Evolutionary conservation across 2,329 filamentous ascomycete genomes (phyloP).

Genomic region (Stemphylium beticola): DNA sequence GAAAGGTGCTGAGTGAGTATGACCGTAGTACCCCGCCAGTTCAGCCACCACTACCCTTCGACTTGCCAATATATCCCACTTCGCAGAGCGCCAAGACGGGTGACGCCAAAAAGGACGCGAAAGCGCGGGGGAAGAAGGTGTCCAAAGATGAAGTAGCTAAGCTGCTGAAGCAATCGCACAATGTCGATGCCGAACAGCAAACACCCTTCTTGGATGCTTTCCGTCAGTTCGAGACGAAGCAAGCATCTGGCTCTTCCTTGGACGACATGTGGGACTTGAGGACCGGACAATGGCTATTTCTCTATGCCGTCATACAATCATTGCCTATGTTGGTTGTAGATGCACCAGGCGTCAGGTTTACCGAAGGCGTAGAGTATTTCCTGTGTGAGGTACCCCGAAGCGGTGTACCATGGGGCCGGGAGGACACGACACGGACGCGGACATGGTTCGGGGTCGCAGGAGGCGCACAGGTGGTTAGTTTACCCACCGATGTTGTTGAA

Average conservation of each 20-base stretch:
- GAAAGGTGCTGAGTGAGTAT: conserved; percentile 83
- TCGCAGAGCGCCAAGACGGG: conserved; percentile 69
- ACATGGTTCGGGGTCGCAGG: conserved; percentile 79
- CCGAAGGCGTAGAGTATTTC: conserved; percentile 80
- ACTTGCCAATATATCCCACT: conserved; percentile 78
- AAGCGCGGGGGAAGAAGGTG: conserved; percentile 72
- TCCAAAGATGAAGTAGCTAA: conserved; percentile 79
- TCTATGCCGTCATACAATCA: conserved; percentile 78
- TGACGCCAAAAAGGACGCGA: conserved; percentile 75
- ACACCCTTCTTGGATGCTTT: conserved; percentile 72
- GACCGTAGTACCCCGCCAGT: conserved; percentile 89
- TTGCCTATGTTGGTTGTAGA: conserved; percentile 80
- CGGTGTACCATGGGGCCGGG: conserved; percentile 74
- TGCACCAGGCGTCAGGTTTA: conserved; percentile 71
- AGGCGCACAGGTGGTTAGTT: conserved; percentile 64
- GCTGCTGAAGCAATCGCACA: conserved; percentile 81
- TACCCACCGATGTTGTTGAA: conserved; percentile 69
- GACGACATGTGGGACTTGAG: conserved; percentile 74
- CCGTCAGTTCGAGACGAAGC: conserved; percentile 72
- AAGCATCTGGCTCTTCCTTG: conserved; percentile 67
- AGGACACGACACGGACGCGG: conserved; percentile 61
- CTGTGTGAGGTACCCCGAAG: conserved; percentile 77
- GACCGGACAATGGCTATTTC: conserved; percentile 80
- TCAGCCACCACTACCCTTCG: conserved; percentile 88
- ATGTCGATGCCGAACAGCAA: conserved; percentile 70